Evolutionary conservation across 495 filamentous ascomycete species (phyloP), one percentile per base, ranked within the genome.

Genomic region (Neurospora intermedia): DNA sequence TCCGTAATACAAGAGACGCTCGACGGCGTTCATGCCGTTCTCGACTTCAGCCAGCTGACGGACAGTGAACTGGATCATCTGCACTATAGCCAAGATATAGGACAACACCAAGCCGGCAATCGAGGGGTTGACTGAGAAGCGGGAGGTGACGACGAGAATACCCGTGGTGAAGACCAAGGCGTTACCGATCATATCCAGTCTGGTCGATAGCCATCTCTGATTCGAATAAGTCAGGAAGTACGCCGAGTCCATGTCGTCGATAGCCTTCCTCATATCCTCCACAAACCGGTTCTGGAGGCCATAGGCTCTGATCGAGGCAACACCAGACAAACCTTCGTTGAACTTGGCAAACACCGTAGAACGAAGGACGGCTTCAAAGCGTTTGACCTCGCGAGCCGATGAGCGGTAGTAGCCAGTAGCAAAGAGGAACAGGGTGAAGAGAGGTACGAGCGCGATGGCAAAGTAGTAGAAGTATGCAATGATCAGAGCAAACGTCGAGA

Each of bases 11-110:
- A 93, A 87, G n/a, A 99, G 86, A 40, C 96, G 92, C 79, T 99
- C 95, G 4, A 95, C 95, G 1, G 96, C 89, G 76, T 97, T 98
- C 94, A 99, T 97, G 78, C 92, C 91, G 84, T 97, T 98, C 80
- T 99, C 96, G 27, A 98, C 93, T 80, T 98, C 96, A 43, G 96
- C 94, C 43, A 98, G 87, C 82, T 98, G 96, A 45, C 95, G 89
- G 23, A 98, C 92, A 3, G 94, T 94, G 82, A 97, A 97, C 79
- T 97, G 94, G 69, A 98, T 89, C 92, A 97, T 94, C 82, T 96
- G 92, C n/a, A 96, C 94, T 74, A 98, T 96, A 41, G 91, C 88
- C 3, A 98, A 86, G 75, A 98, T 97, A 79, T 97, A 98, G 13
- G 92, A 94, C 11, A 98, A 85, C 0, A 98, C 94, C 40, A 98